Evolutionary conservation across 108 stramenopile genomes (phyloP).

Genomic region (Conticribra weissflogii): DNA sequence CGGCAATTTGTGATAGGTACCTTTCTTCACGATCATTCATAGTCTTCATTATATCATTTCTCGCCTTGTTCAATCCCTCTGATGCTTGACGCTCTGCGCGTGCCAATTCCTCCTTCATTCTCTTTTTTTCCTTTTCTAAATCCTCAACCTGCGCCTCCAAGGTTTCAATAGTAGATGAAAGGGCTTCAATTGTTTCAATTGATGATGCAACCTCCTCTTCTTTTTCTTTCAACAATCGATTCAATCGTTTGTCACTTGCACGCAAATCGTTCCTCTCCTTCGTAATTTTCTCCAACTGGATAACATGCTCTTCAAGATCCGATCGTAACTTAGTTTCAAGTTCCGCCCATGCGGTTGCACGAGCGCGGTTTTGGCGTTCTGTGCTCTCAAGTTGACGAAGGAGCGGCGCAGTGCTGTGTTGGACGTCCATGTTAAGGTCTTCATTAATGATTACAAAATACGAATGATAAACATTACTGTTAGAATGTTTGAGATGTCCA

Average conservation of each 20-base stretch:
- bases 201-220: slow-evolving; percentile 51
- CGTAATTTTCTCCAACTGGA: slow-evolving; percentile 60
- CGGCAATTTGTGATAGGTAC: slow-evolving; percentile 67
- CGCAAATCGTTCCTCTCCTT: slow-evolving; percentile 75
- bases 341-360: slow-evolving; percentile 74
- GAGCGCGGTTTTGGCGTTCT: slow-evolving; percentile 74
- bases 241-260: slow-evolving; percentile 51
- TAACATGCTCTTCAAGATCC: slow-evolving; percentile 74
- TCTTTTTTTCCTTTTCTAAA: slow-evolving; percentile 50
- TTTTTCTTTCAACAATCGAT: slow-evolving; percentile 56
- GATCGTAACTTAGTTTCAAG: slow-evolving; percentile 74
- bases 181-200: slow-evolving; percentile 52
- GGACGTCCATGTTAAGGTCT: slow-evolving; percentile 82
- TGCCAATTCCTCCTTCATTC: slow-evolving; percentile 54
- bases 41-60: slow-evolving; percentile 80
- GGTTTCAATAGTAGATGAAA: slow-evolving; percentile 43
- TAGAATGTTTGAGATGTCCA: not conserved
- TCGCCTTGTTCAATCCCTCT: slow-evolving; percentile 66
- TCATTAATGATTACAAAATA: slow-evolving; percentile 9
- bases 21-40: slow-evolving; percentile 80
- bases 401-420: slow-evolving; percentile 81
- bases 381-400: slow-evolving; percentile 80
- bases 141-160: slow-evolving; percentile 47
- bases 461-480: not conserved
- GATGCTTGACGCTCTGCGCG: slow-evolving; percentile 68